These are phyloP conservation scores for Plantago coronopus DNA, from an alignment of 305 asterid genomes.

Conservation along the genomic window DNA sequence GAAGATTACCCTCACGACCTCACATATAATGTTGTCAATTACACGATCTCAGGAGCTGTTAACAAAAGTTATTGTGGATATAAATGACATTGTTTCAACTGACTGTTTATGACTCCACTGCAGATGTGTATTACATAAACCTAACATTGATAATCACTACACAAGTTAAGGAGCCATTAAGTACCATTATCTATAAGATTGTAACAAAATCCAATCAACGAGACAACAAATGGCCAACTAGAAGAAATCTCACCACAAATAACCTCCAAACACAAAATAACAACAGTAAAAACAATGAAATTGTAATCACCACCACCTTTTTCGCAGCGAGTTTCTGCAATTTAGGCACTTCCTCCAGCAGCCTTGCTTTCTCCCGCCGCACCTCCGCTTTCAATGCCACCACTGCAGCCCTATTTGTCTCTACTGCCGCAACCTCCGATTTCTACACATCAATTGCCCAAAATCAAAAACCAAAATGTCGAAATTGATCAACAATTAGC, in stretches of 20 bases:
- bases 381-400: slow-evolving; percentile 92
- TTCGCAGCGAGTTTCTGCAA: slow-evolving; percentile 73
- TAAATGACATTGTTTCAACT: neutral
- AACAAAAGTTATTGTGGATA: too few species aligned
- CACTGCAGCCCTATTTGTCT: slow-evolving; percentile 74
- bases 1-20: neutral
- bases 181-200: too few species aligned
- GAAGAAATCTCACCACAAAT: neutral
- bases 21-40: neutral
- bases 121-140: neutral
- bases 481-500: neutral
- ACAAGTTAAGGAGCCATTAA: neutral
- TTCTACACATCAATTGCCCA: slow-evolving; percentile 31
- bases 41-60: neutral
- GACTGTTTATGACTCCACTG: neutral
- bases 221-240: neutral
- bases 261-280: neutral
- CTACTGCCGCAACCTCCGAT: slow-evolving; percentile 53
- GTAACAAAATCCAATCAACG: neutral
- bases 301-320: slow-evolving; percentile 32
- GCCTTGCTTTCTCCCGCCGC: slow-evolving; percentile 76
- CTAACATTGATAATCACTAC: neutral
- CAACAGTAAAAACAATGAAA: neutral
- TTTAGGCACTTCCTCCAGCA: slow-evolving; percentile 76
- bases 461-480: neutral